Evolutionary conservation across 768 basidiomycete genomes (phyloP).

Genomic region (Goffeauzyma gilvescens): DNA sequence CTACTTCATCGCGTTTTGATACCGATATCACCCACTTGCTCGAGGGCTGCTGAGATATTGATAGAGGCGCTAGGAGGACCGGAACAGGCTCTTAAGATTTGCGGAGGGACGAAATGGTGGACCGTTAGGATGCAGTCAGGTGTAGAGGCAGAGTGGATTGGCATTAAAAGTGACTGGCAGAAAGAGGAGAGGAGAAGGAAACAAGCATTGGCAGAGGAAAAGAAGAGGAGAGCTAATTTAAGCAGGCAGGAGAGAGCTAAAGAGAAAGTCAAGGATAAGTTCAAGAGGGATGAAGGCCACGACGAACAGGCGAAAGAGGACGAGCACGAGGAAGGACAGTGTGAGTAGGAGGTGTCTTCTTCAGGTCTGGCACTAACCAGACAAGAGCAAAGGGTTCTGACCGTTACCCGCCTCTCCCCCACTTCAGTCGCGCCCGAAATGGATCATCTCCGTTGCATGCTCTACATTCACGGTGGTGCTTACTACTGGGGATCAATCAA

Average conservation of each 20-base stretch:
- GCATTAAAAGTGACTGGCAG: slow-evolving; percentile 62
- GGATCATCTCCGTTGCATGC: slow-evolving; percentile 67
- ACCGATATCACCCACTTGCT: slow-evolving; percentile 50
- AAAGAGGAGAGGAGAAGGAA: slow-evolving; percentile 37
- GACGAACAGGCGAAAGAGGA: slow-evolving; percentile 11
- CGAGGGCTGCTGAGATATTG: slow-evolving; percentile 52
- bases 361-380: not conserved
- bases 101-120: slow-evolving; percentile 95
- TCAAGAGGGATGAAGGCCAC: slow-evolving; percentile 25
- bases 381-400: not conserved
- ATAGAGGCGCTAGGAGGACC: slow-evolving; percentile 63
- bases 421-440: slow-evolving; percentile 40
- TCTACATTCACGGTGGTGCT: slow-evolving; percentile 62
- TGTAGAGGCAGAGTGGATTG: slow-evolving; percentile 73
- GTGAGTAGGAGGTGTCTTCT: slow-evolving; percentile 9
- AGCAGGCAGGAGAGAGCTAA: slow-evolving; percentile 15
- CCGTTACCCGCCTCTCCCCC: not conserved
- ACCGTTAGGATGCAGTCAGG: slow-evolving; percentile 74
- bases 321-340: slow-evolving; percentile 12
- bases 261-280: slow-evolving; percentile 10
- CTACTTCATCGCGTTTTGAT: slow-evolving; percentile 52
- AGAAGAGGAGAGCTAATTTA: not conserved
- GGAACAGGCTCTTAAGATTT: slow-evolving; percentile 47
- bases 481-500: slow-evolving; percentile 38
- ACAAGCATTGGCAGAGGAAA: slow-evolving; percentile 24